Percentiles rank a stretch among this genome's conserved stretches.
phyloP scores from a whole-genome alignment of 345 rosid species.

The Viola odorata region DNA sequence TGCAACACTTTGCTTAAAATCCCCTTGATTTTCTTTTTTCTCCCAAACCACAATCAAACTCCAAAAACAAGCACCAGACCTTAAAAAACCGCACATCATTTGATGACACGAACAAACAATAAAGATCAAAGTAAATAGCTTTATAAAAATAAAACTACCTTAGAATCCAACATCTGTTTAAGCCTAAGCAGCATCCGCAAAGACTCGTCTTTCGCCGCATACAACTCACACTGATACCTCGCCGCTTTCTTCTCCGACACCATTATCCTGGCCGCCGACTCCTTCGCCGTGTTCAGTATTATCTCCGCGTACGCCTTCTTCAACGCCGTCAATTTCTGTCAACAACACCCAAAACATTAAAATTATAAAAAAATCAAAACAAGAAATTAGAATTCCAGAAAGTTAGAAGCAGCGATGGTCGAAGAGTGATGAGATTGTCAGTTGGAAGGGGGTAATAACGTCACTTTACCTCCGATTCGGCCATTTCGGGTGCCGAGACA shows the following conservation, averaged over 20 bases:
- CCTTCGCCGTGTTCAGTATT: slow-evolving; percentile 79
- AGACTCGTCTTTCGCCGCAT: slow-evolving; percentile 62
- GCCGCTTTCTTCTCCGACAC: slow-evolving; percentile 71
- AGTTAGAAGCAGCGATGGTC: neutral
- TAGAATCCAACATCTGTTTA: slow-evolving; percentile 72
- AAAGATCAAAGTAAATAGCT: neutral
- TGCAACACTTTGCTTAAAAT: too few species aligned
- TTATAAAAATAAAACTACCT: slow-evolving; percentile 34
- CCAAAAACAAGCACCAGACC: neutral
- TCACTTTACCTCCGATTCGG: slow-evolving; percentile 50
- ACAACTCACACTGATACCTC: slow-evolving; percentile 63
- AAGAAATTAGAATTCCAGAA: neutral
- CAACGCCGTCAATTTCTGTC: slow-evolving; percentile 72
- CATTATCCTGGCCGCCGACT: slow-evolving; percentile 86
- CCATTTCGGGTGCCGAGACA: slow-evolving; percentile 25
- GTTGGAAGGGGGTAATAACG: slow-evolving; percentile 10
- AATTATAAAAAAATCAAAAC: slow-evolving; percentile 12
- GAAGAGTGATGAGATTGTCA: neutral
- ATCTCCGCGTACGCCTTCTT: slow-evolving; percentile 95
- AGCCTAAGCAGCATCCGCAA: slow-evolving; percentile 71
- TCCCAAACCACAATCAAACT: too few species aligned
- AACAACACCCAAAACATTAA: slow-evolving; percentile 9
- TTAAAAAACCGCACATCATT: slow-evolving; percentile 6
- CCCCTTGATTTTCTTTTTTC: too few species aligned
- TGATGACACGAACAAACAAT: slow-evolving; percentile 11